A percentile compares a stretch with the other conserved stretches of the same genome.
These are phyloP conservation scores for Zymoseptoria ardabiliae DNA, from an alignment of 2,329 filamentous ascomycete genomes.

Conservation along the genomic window DNA sequence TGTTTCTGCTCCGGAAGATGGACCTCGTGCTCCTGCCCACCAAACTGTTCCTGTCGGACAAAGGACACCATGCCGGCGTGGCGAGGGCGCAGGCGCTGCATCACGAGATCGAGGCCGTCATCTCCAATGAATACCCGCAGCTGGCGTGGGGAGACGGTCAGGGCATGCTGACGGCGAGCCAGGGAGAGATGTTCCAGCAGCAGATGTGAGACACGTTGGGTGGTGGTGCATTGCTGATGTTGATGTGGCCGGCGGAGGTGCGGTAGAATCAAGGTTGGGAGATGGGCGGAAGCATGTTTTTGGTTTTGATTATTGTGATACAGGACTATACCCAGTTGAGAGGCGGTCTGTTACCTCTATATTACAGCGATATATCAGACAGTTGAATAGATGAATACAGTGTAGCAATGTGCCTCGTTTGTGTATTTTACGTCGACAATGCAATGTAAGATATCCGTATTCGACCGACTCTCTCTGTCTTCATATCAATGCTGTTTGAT, in stretches of 20 bases:
- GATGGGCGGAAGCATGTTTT: not conserved
- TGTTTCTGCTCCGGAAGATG: constrained; percentile 6
- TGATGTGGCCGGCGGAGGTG: not conserved
- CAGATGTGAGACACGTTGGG: not conserved
- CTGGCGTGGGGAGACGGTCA: constrained; percentile 2
- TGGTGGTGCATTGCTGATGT: not conserved
- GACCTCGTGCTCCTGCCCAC: constrained; percentile 2
- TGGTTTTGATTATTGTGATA: not conserved
- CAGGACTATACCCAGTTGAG: not conserved
- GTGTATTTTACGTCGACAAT: too few relatives aligned
- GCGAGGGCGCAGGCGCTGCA: constrained; percentile 2
- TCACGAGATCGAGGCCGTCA: constrained; percentile 1
- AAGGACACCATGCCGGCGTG: constrained; percentile 6
- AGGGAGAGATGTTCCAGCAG: not conserved
- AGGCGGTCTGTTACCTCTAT: not conserved
- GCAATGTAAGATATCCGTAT: too few relatives aligned
- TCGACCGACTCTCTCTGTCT: too few relatives aligned
- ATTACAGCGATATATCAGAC: not conserved
- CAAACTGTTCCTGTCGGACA: constrained; percentile 5
- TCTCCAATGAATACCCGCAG: constrained; percentile 3
- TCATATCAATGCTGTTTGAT: too few relatives aligned
- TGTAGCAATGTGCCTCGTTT: too few relatives aligned
- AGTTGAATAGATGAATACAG: too few relatives aligned
- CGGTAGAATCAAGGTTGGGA: not conserved
- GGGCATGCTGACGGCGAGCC: not conserved